A percentile compares a stretch with the other conserved stretches of the same genome.
phyloP scores from a whole-genome alignment of 352 stramenopile species.

The Lagenidium sp. region DNA sequence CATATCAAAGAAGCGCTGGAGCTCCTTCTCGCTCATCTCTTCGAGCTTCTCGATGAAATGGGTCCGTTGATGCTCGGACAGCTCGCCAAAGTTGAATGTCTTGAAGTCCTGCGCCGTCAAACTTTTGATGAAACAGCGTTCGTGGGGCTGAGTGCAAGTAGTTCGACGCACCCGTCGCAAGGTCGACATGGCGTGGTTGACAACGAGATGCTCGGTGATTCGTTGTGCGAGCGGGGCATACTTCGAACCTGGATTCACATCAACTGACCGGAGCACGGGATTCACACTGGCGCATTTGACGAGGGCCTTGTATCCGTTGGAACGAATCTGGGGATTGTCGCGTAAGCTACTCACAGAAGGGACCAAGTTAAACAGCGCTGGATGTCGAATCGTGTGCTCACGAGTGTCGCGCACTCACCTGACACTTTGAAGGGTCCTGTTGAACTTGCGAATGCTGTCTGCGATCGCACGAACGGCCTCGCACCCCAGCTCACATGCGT shows the following conservation, averaged over 20 bases:
- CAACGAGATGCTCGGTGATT: constrained; percentile 22
- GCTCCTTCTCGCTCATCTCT: constrained; percentile 42
- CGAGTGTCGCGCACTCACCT: no score
- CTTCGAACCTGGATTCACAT: constrained; percentile 17
- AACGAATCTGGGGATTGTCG: constrained; percentile 34
- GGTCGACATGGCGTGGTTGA: constrained; percentile 26
- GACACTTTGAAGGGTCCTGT: constrained; percentile 32
- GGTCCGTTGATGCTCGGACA: constrained; percentile 35
- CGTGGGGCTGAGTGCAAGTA: no score
- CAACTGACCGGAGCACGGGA: constrained; percentile 18
- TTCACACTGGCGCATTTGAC: constrained; percentile 36
- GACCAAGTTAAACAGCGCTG: no score
- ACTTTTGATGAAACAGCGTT: no score
- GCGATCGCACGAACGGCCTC: constrained; percentile 26
- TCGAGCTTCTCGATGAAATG: constrained; percentile 66
- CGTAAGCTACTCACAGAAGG: no score
- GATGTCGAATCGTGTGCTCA: no score
- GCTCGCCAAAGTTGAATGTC: constrained; percentile 18
- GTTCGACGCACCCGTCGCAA: constrained; percentile 1
- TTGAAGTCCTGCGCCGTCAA: constrained; percentile 17
- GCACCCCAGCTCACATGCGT: constrained; percentile 28
- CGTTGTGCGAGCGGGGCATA: constrained; percentile 21
- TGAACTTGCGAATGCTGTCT: constrained; percentile 29
- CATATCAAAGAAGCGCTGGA: constrained; percentile 28
- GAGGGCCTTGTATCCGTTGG: constrained; percentile 30